These are phyloP conservation scores for Blastobotrys proliferans DNA, from an alignment of 1,139 yeast genomes.

Conservation along the genomic window DNA sequence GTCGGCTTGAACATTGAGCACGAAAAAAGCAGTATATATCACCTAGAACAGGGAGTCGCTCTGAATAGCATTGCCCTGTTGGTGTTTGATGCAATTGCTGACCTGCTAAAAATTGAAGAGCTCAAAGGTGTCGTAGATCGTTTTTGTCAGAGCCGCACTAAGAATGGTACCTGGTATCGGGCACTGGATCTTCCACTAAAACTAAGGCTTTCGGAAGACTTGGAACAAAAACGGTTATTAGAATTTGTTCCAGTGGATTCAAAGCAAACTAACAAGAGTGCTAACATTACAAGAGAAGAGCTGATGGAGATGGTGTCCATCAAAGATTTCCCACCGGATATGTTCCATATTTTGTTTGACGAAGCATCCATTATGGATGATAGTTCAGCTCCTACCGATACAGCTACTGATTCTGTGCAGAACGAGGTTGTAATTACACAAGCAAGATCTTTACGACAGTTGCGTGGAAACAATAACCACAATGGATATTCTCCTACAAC, in stretches of 20 bases:
- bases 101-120: slow-evolving; percentile 16
- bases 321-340: slow-evolving; percentile 14
- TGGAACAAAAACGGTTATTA: slow-evolving; percentile 7
- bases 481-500: slow-evolving; percentile 16
- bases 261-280: slow-evolving; percentile 8
- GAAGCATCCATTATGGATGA: slow-evolving; percentile 10
- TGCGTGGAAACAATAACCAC: slow-evolving; percentile 15
- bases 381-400: slow-evolving; percentile 7
- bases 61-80: slow-evolving; percentile 24
- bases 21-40: slow-evolving; percentile 11
- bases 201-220: slow-evolving; percentile 8
- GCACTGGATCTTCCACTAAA: slow-evolving; percentile 18
- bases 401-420: slow-evolving; percentile 4
- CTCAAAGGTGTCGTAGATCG: slow-evolving; percentile 17
- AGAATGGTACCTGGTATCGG: slow-evolving; percentile 20
- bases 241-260: slow-evolving; percentile 8
- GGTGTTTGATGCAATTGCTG: slow-evolving; percentile 23
- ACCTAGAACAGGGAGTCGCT: slow-evolving; percentile 24
- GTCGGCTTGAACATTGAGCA: slow-evolving; percentile 15
- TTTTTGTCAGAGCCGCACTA: slow-evolving; percentile 21
- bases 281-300: slow-evolving; percentile 12
- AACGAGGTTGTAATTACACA: slow-evolving; percentile 13
- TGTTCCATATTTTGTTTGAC: slow-evolving; percentile 13
- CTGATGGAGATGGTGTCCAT: slow-evolving; percentile 10
- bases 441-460: slow-evolving; percentile 24